These are phyloP conservation scores for Biancaea sappan DNA, from an alignment of 306 rosid genomes.

Conservation along the genomic window DNA sequence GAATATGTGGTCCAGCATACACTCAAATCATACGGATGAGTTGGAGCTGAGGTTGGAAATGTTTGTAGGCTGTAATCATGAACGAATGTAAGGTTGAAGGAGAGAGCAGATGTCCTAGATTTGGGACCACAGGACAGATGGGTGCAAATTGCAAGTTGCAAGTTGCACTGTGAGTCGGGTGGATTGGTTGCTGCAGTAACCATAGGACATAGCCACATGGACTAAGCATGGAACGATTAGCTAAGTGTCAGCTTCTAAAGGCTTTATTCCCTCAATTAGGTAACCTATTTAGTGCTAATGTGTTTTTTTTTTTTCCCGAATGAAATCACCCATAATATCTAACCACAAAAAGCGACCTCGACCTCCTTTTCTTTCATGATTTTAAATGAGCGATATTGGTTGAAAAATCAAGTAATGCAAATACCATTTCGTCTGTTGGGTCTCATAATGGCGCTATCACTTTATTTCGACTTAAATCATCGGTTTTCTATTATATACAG, in stretches of 20 bases:
- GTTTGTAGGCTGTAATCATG: background rate
- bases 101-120: background rate
- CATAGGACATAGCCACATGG: background rate
- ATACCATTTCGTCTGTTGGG: background rate
- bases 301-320: background rate
- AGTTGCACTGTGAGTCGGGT: background rate
- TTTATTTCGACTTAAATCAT: background rate
- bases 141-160: background rate
- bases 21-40: background rate
- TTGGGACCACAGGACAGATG: background rate
- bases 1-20: background rate
- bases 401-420: background rate
- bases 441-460: background rate
- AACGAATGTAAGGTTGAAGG: background rate
- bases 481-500: background rate
- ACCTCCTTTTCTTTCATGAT: background rate
- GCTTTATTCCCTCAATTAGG: background rate
- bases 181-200: background rate
- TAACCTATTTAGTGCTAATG: background rate
- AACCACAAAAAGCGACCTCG: background rate
- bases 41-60: background rate
- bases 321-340: background rate
- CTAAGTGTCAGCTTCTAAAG: background rate
- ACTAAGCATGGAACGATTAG: background rate
- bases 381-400: background rate